Conservation (phyloP, 2,329 filamentous ascomycete genomes). For the Eutypella sp. region DNA sequence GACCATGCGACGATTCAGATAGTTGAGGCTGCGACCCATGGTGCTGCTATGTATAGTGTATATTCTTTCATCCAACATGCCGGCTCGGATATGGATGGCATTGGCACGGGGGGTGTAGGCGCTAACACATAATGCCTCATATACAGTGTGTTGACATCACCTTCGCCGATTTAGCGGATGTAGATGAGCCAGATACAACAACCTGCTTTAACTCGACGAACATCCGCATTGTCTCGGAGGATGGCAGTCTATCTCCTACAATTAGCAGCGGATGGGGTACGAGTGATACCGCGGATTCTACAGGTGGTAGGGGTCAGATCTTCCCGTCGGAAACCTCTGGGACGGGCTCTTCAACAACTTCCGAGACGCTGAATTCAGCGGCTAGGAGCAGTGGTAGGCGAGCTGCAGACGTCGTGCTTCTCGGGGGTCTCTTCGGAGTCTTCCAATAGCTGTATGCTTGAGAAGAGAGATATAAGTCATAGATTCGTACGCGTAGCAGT, state of each 20-base stretch:
- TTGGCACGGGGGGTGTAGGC: neutral
- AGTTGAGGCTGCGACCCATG: conserved; percentile 62
- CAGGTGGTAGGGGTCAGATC: neutral
- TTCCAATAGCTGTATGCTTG: too few relatives aligned
- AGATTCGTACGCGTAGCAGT: too few relatives aligned
- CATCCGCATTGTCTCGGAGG: conserved; percentile 41
- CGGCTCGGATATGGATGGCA: neutral
- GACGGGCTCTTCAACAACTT: too few relatives aligned
- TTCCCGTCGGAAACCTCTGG: too few relatives aligned
- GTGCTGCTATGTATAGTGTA: conserved; percentile 63
- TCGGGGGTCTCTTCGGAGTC: too few relatives aligned
- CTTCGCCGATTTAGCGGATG: neutral
- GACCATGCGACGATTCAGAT: conserved; percentile 70
- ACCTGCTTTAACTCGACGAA: conserved; percentile 60
- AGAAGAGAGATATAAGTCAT: too few relatives aligned
- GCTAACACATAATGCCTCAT: neutral
- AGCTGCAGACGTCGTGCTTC: too few relatives aligned
- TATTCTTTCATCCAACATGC: conserved; percentile 23
- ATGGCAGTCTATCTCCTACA: neutral
- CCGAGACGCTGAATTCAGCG: too few relatives aligned
- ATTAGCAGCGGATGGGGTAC: neutral
- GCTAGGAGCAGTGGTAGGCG: too few relatives aligned
- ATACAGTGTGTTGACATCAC: conserved; percentile 7
- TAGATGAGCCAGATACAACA: conserved; percentile 26
- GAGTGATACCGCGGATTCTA: neutral